Evolutionary conservation across 1,284 basidiomycete genomes (phyloP).

Genomic region (Bondarzewia mesenterica): DNA sequence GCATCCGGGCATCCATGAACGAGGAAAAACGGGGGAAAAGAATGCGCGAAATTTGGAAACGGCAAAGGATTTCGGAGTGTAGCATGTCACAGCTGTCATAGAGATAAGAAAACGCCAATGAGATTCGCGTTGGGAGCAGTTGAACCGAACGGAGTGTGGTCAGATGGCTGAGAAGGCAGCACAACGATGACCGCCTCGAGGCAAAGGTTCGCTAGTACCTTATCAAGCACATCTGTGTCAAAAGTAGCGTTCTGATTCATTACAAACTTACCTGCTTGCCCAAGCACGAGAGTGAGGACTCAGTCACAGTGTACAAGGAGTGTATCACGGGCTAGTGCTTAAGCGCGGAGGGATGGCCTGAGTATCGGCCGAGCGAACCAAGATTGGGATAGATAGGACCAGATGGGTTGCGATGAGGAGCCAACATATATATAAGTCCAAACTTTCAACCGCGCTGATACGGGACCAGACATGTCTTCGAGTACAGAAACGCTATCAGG

Average conservation of each 20-base stretch:
- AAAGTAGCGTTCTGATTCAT: not conserved
- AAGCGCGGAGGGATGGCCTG: conserved; percentile 1
- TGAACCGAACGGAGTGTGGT: not conserved
- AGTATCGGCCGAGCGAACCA: not conserved
- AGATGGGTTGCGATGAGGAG: too few relatives aligned
- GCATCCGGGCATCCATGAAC: too few relatives aligned
- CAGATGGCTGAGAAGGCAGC: not conserved
- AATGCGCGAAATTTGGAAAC: too few relatives aligned
- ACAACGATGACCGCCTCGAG: not conserved
- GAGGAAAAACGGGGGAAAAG: too few relatives aligned
- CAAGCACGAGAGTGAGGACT: not conserved
- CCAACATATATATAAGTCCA: too few relatives aligned
- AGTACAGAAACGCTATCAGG: not conserved
- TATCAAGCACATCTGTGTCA: not conserved
- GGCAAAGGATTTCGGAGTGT: not conserved
- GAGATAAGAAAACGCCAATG: not conserved
- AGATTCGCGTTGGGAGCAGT: not conserved
- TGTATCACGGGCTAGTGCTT: not conserved
- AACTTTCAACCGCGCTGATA: too few relatives aligned
- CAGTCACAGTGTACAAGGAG: not conserved
- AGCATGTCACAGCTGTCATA: not conserved
- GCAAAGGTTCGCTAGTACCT: not conserved
- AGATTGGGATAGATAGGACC: conserved; percentile 4
- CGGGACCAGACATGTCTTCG: not conserved
- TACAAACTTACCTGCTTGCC: not conserved